Evolutionary conservation across 352 stramenopile species (phyloP).

Genomic region (Phytopythium helicoides): DNA sequence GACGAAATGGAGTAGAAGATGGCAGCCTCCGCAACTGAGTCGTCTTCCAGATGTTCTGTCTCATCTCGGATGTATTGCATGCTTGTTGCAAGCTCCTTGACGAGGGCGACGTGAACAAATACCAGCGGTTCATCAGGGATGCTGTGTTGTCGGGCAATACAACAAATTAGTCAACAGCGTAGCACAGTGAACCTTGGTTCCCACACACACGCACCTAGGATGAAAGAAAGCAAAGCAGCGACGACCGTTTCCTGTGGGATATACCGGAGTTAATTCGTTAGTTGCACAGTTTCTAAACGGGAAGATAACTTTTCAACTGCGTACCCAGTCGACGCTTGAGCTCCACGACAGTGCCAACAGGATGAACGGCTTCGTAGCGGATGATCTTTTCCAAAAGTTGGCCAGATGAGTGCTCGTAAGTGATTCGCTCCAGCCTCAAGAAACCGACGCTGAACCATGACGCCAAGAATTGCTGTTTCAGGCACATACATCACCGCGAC

Average conservation of each 20-base stretch:
- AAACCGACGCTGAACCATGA: constrained; percentile 93
- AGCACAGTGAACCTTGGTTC: neutral
- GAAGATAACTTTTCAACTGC: no score
- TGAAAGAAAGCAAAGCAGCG: constrained; percentile 96
- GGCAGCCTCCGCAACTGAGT: constrained; percentile 63
- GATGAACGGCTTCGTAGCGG: constrained; percentile 94
- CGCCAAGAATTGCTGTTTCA: constrained; percentile 78
- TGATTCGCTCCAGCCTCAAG: constrained; percentile 90
- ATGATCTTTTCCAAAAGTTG: constrained; percentile 95
- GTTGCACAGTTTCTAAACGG: neutral
- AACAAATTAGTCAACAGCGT: no score
- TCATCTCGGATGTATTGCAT: constrained; percentile 91
- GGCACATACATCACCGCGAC: neutral
- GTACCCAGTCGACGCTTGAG: constrained; percentile 88
- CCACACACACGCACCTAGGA: constrained; percentile 78
- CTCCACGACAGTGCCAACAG: constrained; percentile 91
- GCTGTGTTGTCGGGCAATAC: constrained; percentile 8
- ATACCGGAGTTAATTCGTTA: neutral
- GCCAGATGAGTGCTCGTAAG: constrained; percentile 91
- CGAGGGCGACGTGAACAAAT: constrained; percentile 94
- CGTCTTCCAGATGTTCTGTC: constrained; percentile 64
- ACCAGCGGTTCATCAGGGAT: constrained; percentile 92
- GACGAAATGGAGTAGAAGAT: constrained; percentile 97
- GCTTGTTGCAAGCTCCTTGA: constrained; percentile 84
- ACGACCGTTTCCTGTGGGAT: constrained; percentile 39